Evolutionary conservation across 768 basidiomycete genomes (phyloP), one percentile per base, ranked within the genome.

Genomic region (Gloeostereum incarnatum): DNA sequence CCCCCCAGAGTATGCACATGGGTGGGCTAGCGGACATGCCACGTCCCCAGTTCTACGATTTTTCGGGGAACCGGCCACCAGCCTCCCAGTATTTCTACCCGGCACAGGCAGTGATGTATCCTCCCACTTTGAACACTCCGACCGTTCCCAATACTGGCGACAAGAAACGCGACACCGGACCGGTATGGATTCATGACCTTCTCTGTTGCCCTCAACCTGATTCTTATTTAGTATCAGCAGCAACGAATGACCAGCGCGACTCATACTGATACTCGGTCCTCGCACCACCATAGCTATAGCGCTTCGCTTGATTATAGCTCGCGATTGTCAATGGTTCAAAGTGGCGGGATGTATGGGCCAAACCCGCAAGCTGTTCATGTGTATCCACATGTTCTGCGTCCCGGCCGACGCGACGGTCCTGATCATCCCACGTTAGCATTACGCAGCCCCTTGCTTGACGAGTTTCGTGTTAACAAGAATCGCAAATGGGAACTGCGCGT

Each of bases 401-500:
- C 63, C 14, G 54, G 55, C 22, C 72, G 74, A 23, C 73, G 71
- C 29, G 58, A 59, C 14, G 70, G 69, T 22, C 55, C 58, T 23
- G 54, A 47, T 35, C 59, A 65, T 39, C 38, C 50, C 6, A 41
- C 61, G 1, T 43, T 55, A 4, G 56, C 66, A 10, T 52, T 77
- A 42, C 74, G 86, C 36, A 91, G 86, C 55, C 68, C 80, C 6
- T 50, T 87, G 26, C 58, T 96, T 36, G 88, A 93, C 39, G 87
- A 92, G 42, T 96, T 93, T 57, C 75, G 89, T 42, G 69, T 75
- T 22, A 82, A 84, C 61, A 85, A 82, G 57, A 62, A 74, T 18
- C 73, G 78, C 38, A 78, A 75, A 45, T 97, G 91, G 93, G 79
- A 84, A 44, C 63, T 96, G 16, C 62, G 68, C 57, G 92, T 89